Percentiles rank a stretch among this genome's conserved stretches.
Conservation (phyloP, 2,329 filamentous ascomycete genomes). For the Fusarium keratoplasticum region DNA sequence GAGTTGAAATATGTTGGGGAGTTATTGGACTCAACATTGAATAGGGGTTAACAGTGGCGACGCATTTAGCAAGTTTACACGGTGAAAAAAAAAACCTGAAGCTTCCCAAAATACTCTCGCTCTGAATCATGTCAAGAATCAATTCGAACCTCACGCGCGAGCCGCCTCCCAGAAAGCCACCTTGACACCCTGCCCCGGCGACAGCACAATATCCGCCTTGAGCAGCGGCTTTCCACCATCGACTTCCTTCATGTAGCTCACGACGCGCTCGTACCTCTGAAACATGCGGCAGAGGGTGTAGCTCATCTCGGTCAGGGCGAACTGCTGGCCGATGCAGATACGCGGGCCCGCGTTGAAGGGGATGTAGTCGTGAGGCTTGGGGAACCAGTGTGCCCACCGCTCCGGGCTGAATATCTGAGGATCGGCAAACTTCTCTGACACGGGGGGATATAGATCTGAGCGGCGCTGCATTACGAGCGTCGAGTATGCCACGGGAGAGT, state of each 20-base stretch:
- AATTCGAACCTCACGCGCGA: conserved; percentile 37
- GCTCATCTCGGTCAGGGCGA: conserved; percentile 80
- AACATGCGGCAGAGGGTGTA: conserved; percentile 80
- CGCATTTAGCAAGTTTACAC: neutral
- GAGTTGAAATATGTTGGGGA: neutral
- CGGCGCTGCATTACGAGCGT: conserved; percentile 80
- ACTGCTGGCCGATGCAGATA: conserved; percentile 84
- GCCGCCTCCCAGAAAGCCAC: conserved; percentile 67
- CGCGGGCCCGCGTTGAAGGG: conserved; percentile 81
- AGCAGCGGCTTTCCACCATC: conserved; percentile 66
- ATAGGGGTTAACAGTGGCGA: neutral
- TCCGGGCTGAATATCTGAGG: conserved; percentile 71
- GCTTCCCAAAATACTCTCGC: neutral
- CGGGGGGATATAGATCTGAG: conserved; percentile 68
- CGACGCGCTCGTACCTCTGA: conserved; percentile 75
- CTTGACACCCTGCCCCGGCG: conserved; percentile 68
- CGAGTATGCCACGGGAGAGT: conserved; percentile 74
- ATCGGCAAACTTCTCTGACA: conserved; percentile 58
- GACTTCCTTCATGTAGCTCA: conserved; percentile 66
- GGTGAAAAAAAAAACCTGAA: neutral
- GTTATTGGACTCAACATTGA: neutral
- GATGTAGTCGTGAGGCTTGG: conserved; percentile 76
- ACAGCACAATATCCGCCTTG: conserved; percentile 70
- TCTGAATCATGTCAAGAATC: neutral
- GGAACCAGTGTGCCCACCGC: conserved; percentile 73